Percentiles rank a stretch among this genome's conserved stretches.
These are phyloP conservation scores for Sugiyamaella marilandica DNA, from an alignment of 805 yeast genomes.

Conservation along the genomic window DNA sequence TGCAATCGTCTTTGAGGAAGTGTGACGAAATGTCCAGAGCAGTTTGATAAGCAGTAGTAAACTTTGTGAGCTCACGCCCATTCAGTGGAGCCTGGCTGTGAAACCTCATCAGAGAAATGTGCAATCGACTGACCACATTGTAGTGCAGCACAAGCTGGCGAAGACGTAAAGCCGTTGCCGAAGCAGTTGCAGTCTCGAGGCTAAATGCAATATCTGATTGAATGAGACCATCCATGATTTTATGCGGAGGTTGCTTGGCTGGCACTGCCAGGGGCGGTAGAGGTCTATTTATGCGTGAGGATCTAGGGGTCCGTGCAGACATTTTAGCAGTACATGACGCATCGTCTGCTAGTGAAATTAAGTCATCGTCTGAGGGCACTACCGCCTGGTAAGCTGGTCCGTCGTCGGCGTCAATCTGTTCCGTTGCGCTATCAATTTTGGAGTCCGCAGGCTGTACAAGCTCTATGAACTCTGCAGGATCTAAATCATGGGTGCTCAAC, in stretches of 20 bases:
- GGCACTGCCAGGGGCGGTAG: background rate
- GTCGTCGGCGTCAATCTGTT: too few species aligned
- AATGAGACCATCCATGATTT: slow-evolving; percentile 15
- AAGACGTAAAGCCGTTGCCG: slow-evolving; percentile 12
- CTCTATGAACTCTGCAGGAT: too few species aligned
- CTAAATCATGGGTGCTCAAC: too few species aligned
- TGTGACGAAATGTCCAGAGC: slow-evolving; percentile 18
- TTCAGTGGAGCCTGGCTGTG: slow-evolving; percentile 9
- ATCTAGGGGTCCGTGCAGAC: background rate
- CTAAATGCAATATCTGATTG: slow-evolving; percentile 13
- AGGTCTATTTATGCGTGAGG: background rate
- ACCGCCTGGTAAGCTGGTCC: background rate
- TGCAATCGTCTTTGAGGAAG: slow-evolving; percentile 12
- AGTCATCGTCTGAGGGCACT: background rate
- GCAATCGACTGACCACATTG: slow-evolving; percentile 18
- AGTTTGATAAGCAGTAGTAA: slow-evolving; percentile 17
- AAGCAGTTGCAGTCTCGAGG: slow-evolving; percentile 12
- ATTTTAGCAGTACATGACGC: background rate
- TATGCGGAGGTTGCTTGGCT: background rate
- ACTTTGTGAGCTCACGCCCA: slow-evolving; percentile 19
- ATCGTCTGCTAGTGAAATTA: background rate
- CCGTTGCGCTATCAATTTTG: too few species aligned
- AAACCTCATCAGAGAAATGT: slow-evolving; percentile 12
- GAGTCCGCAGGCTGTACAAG: too few species aligned
- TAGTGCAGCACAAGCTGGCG: slow-evolving; percentile 16